Conservation (phyloP, 2,329 filamentous ascomycete species). For the Pyricularia grisea region DNA sequence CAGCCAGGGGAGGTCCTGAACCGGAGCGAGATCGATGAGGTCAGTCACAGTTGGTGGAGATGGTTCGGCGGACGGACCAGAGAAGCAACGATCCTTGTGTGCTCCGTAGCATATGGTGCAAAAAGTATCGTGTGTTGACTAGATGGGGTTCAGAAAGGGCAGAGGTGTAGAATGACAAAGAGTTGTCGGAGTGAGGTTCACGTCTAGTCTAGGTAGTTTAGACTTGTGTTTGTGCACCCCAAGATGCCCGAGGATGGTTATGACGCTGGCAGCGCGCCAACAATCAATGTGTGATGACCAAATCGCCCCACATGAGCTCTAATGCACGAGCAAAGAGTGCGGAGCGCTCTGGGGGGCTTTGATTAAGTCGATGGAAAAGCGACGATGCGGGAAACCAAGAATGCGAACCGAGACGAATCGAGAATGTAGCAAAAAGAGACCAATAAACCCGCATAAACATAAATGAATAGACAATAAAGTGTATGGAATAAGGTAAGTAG, state of each 20-base stretch:
- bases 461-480: background rate
- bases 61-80: background rate
- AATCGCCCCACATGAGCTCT: background rate
- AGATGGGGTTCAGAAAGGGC: background rate
- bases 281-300: background rate
- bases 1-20: slow-evolving; percentile 41
- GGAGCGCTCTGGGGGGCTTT: background rate
- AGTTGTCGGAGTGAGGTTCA: background rate
- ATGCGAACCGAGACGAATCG: background rate
- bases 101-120: background rate
- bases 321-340: background rate
- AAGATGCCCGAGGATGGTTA: background rate
- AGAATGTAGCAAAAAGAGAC: background rate
- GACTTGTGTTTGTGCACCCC: background rate
- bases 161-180: background rate
- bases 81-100: background rate
- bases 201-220: background rate
- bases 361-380: background rate
- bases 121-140: background rate
- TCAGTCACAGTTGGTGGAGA: background rate
- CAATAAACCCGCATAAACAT: background rate
- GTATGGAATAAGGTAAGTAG: background rate
- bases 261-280: background rate
- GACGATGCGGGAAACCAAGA: background rate
- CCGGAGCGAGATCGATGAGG: background rate